These are phyloP conservation scores for Chlorophyllum brunneum DNA, from an alignment of 768 basidiomycete genomes.

Conservation along the genomic window DNA sequence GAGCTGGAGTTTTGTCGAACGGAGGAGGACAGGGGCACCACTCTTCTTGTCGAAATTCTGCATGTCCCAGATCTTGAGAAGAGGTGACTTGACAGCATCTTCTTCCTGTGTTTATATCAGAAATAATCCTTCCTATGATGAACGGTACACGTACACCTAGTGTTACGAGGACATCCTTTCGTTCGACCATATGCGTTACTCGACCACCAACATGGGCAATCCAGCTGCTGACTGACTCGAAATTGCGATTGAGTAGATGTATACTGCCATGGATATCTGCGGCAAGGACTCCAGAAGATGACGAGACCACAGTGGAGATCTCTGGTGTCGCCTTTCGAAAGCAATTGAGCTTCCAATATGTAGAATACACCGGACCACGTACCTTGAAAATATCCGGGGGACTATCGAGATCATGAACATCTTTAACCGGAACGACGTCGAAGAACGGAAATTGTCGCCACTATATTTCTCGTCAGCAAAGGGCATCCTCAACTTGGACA, in stretches of 20 bases:
- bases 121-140: background rate
- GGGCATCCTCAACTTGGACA: background rate
- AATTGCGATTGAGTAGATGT: constrained; percentile 71
- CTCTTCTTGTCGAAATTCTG: constrained; percentile 64
- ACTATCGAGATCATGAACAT: constrained; percentile 69
- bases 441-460: constrained; percentile 94
- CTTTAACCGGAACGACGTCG: constrained; percentile 71
- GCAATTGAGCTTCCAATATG: constrained; percentile 1
- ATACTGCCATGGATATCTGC: constrained; percentile 86
- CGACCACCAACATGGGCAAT: constrained; percentile 74
- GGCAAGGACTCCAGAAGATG: constrained; percentile 64
- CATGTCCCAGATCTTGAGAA: constrained; percentile 90
- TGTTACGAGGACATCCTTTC: constrained; percentile 78
- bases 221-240: constrained; percentile 72
- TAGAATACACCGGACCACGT: background rate
- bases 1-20: constrained; percentile 74
- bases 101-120: constrained; percentile 57
- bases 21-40: constrained; percentile 57
- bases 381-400: constrained; percentile 81
- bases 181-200: constrained; percentile 85
- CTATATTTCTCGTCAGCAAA: constrained; percentile 31
- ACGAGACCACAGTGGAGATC: constrained; percentile 65
- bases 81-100: constrained; percentile 55
- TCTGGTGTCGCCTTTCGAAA: constrained; percentile 52
- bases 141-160: constrained; percentile 68